phyloP scores from a whole-genome alignment of 2,329 filamentous ascomycete genomes.

The Neurospora crassa region DNA sequence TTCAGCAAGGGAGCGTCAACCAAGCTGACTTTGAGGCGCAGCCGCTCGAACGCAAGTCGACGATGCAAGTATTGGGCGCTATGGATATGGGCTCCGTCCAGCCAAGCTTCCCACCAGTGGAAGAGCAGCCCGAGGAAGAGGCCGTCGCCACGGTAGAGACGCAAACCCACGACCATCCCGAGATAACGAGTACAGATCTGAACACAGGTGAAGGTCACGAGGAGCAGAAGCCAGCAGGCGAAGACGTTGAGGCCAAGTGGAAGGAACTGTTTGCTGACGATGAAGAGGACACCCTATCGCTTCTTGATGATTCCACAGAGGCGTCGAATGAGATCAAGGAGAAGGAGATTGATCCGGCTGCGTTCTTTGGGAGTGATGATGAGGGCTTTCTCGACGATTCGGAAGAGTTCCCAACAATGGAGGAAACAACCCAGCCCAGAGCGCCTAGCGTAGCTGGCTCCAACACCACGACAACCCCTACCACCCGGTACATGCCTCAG shows the following conservation, averaged over 20 bases:
- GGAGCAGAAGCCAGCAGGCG: conserved; percentile 25
- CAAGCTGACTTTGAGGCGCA: conserved; percentile 21
- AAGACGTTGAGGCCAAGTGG: conserved; percentile 74
- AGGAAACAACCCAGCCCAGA: conserved; percentile 18
- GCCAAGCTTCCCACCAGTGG: conserved; percentile 23
- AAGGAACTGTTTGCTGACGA: conserved; percentile 71
- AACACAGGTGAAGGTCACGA: conserved; percentile 4
- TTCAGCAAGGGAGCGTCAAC: conserved; percentile 26
- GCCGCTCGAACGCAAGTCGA: conserved; percentile 57
- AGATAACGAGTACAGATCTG: neutral
- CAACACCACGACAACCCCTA: conserved; percentile 8
- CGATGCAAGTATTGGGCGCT: conserved; percentile 52
- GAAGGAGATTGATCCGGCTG: conserved; percentile 48
- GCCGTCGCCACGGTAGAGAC: conserved; percentile 4
- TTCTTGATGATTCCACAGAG: conserved; percentile 51
- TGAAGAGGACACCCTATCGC: conserved; percentile 53
- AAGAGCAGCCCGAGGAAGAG: conserved; percentile 15
- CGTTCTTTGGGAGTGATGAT: conserved; percentile 72
- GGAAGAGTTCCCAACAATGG: conserved; percentile 28
- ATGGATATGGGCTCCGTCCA: conserved; percentile 27
- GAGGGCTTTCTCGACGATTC: conserved; percentile 76
- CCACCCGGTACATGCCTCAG: conserved; percentile 23
- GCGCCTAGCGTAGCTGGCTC: conserved; percentile 8
- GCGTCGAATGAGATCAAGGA: conserved; percentile 39
- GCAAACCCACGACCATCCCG: neutral